Evolutionary conservation across 2,329 filamentous ascomycete genomes (phyloP).

Genomic region (Leptographium flavum): DNA sequence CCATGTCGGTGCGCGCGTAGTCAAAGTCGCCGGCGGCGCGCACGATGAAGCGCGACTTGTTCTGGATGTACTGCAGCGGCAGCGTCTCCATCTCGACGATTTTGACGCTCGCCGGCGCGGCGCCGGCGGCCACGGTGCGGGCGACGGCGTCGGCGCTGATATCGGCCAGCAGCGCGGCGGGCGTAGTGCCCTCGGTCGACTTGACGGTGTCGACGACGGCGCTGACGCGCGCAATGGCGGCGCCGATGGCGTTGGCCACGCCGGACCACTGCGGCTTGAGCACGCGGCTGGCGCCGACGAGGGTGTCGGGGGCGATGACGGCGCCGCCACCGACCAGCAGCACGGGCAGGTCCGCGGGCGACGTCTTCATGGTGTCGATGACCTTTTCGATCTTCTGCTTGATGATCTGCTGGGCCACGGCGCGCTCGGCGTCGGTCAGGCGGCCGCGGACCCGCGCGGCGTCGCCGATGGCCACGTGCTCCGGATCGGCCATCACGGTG

Average conservation of each 20-base stretch:
- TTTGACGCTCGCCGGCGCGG: conserved; percentile 25
- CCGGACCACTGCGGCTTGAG: conserved; percentile 41
- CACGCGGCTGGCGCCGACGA: conserved; percentile 40
- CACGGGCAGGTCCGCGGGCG: conserved; percentile 42
- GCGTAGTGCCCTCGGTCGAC: conserved; percentile 27
- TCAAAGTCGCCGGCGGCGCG: conserved; percentile 46
- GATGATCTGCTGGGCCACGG: conserved; percentile 23
- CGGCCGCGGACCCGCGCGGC: conserved; percentile 19
- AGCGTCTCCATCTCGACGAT: conserved; percentile 39
- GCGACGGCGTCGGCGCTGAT: conserved; percentile 27
- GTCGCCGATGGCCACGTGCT: conserved; percentile 26
- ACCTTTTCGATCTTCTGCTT: conserved; percentile 38
- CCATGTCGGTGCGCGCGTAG: conserved; percentile 16
- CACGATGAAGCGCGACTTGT: conserved; percentile 42
- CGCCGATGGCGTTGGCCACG: conserved; percentile 52
- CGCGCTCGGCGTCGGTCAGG: conserved; percentile 19
- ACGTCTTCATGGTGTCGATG: conserved; percentile 49
- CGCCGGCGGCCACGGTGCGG: conserved; percentile 30
- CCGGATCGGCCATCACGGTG: conserved; percentile 21
- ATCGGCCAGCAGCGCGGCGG: conserved; percentile 22
- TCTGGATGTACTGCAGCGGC: conserved; percentile 38
- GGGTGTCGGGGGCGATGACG: conserved; percentile 38
- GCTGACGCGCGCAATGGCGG: conserved; percentile 46
- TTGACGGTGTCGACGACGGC: conserved; percentile 36
- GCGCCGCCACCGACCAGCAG: conserved; percentile 51